Evolutionary conservation across 495 filamentous ascomycete species (phyloP), one percentile per base, ranked within the genome.

Genomic region (Xylaria castorea): DNA sequence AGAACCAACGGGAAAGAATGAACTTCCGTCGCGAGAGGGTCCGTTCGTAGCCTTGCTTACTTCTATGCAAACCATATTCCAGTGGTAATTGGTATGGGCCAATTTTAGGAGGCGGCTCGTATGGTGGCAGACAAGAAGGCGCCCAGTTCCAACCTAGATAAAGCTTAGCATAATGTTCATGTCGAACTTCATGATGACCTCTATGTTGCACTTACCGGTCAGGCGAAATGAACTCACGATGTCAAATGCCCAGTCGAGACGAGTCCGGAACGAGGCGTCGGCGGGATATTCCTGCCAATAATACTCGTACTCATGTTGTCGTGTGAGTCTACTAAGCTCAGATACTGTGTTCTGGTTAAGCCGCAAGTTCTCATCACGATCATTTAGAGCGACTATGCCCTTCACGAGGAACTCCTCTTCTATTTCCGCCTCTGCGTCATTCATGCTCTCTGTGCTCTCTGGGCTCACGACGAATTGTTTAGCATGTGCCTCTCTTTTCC

Each of bases 201-300:
- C 18, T 8, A 14, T 1, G 22, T 42, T 40, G n/a, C 61, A 66
- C 79, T 68, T 74, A 83, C 83, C 83, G 11, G 90, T 87, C 0
- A 92, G 91, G 36, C 93, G 85, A 76, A 94, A 90, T 72, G 91
- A 92, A 71, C 86, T 85, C 51, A 91, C 81, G 22, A 96, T 80
- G 64, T 93, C 92, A 16, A 88, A 78, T 14, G 87, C 86, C 93
- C 94, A 97, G 68, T 89, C 87, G 20, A 97, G 75, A 2, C 94
- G 90, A 71, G 90, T 86, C 16, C 76, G 70, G 60, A 94, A 85
- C 4, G 83, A 79, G 0, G 80, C 82, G 0, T 79, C 72, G 20
- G 81, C 70, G 6, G 94, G 94, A 75, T 91, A 96, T 2, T 89
- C 74, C 76, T 97, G 90, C 93, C 93, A 97, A 79, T 84, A 84